Evolutionary conservation across 441 rosid genomes (phyloP), one percentile per base, ranked within the genome.

Genomic region (Bruguiera hainesii): DNA sequence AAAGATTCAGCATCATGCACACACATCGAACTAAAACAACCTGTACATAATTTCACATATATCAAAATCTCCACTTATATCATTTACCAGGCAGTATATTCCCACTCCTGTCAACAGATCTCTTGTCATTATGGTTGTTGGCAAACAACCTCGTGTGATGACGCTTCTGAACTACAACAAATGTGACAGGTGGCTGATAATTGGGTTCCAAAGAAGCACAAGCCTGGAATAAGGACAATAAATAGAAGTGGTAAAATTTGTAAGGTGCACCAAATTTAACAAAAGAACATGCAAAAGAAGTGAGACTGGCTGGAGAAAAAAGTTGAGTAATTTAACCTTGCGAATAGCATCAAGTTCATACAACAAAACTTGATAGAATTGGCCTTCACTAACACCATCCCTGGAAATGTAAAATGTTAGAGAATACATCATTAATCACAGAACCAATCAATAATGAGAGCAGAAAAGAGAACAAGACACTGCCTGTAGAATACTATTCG

Each of bases 161-260:
- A 58, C 98, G 97, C 84, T 91, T 95, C 81, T 95, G 99, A 76
- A 95, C 99, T 73, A 95, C 99, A 55, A 91, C 97, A 79, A 95
- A 95, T 18, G 99, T 95, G 55, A 91, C 97, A 0, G 96, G 91
- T 66, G 99, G 99, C 88, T 95, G 97, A 84, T 95, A 95, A 67
- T 86, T 87, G 49, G 96, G 89, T 80, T 88, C 95, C 73, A 91
- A 77, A 51, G 96, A 84, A 57, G 93, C 94, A 60, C 97, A 95
- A 0, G 98, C 98, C 98, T 91, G 75, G 63, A 68, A 67, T 52
- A 7, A 55, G 61, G 30, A 39, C 29, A 7, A 59, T n/a, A 20
- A 4, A n/a, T 0, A 30, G 7, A 65, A 33, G 19, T 2, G 25
- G 57, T n/a, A 49, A 11, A 57, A 59, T 60, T 10, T 57, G 35